Conservation (phyloP, 2,329 filamentous ascomycete species). For the Meredithiella fracta region DNA sequence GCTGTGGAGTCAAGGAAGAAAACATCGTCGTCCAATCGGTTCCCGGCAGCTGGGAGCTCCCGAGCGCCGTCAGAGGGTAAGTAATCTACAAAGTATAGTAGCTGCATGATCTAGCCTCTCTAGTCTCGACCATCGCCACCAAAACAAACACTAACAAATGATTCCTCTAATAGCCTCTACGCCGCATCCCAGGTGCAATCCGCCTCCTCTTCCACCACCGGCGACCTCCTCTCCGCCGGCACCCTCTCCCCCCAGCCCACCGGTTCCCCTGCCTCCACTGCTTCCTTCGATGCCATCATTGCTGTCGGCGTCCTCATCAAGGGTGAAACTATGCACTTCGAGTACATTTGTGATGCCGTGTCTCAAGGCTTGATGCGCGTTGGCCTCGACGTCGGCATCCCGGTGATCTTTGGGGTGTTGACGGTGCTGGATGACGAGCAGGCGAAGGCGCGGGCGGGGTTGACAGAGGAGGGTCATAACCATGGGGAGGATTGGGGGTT, state of each 20-base stretch:
- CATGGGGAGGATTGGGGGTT: conserved; percentile 94
- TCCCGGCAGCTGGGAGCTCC: conserved; percentile 87
- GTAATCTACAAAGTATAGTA: conserved; percentile 16
- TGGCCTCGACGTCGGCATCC: conserved; percentile 74
- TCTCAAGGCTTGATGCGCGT: conserved; percentile 88
- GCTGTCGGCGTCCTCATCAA: conserved; percentile 95
- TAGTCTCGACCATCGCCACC: background rate
- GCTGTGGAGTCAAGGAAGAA: conserved; percentile 65
- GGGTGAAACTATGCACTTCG: conserved; percentile 98
- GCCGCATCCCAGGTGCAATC: conserved; percentile 75
- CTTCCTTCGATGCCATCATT: conserved; percentile 82
- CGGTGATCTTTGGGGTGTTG: conserved; percentile 81
- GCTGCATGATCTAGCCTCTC: background rate
- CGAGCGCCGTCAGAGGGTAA: conserved; percentile 74
- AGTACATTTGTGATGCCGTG: conserved; percentile 89
- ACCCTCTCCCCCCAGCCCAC: conserved; percentile 38
- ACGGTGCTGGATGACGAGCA: conserved; percentile 83
- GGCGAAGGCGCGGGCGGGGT: conserved; percentile 66
- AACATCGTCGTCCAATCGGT: conserved; percentile 85
- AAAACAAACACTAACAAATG: too few relatives aligned
- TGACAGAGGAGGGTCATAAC: conserved; percentile 81
- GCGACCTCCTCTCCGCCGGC: conserved; percentile 56
- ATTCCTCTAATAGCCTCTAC: conserved; percentile 44
- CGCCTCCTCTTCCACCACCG: conserved; percentile 46
- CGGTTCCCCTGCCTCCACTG: conserved; percentile 27